Conservation (phyloP, 2,329 filamentous ascomycete species). For the Monosporascus sp. region DNA sequence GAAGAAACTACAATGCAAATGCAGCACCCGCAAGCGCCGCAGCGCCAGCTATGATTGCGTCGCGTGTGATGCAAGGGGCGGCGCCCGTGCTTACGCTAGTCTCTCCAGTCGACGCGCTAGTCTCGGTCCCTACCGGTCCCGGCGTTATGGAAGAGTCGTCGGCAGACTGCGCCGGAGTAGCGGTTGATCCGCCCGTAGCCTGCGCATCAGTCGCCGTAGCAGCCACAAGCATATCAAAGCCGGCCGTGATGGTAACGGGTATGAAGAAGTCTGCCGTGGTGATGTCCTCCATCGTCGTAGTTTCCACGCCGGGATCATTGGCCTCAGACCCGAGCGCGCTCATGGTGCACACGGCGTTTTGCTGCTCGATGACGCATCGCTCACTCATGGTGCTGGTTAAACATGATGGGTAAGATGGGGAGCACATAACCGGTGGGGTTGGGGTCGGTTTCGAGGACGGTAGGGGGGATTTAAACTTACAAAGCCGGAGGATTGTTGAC, state of each 20-base stretch:
- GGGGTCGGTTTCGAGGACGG: background rate
- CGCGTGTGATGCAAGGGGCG: background rate
- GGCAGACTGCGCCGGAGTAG: background rate
- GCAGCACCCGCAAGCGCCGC: background rate
- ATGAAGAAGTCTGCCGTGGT: conserved; percentile 1
- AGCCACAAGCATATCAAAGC: background rate
- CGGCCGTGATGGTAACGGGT: conserved; percentile 4
- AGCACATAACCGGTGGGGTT: background rate
- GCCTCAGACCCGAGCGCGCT: conserved; percentile 1
- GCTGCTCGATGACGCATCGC: conserved; percentile 1
- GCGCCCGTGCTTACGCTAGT: background rate
- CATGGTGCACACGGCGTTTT: conserved; percentile 2
- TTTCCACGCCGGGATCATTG: conserved; percentile 2
- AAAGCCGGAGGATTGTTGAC: background rate
- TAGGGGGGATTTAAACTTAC: background rate
- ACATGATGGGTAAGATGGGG: background rate
- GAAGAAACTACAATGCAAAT: background rate
- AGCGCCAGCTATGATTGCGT: background rate
- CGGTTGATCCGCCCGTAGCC: background rate
- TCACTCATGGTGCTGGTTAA: conserved; percentile 1
- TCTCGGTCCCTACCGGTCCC: background rate
- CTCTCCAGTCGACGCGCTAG: background rate
- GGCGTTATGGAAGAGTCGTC: background rate
- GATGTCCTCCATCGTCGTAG: conserved; percentile 1
- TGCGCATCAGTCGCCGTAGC: background rate